Percentiles rank a stretch among this genome's conserved stretches.
Evolutionary conservation across 1,284 basidiomycete genomes (phyloP).

Genomic region (Trichosporon sp.): DNA sequence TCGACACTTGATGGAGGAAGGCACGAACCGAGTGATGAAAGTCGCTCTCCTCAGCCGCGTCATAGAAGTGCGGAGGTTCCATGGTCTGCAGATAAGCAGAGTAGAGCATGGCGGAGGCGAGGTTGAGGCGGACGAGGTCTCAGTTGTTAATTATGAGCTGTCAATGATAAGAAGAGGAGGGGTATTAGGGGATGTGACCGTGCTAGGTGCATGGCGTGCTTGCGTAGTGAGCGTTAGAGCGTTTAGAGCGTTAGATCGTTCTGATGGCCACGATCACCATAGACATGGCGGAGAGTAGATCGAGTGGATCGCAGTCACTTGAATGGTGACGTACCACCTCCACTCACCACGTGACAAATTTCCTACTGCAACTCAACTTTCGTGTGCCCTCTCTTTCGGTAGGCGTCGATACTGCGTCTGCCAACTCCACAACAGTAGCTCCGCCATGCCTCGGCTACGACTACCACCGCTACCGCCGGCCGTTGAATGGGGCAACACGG

Average conservation of each 20-base stretch:
- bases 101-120: not conserved
- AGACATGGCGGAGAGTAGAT: not conserved
- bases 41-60: not conserved
- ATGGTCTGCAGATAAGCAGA: conserved; percentile 3
- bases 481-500: conserved; percentile 28
- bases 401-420: not conserved
- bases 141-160: not conserved
- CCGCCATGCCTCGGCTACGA: conserved; percentile 35
- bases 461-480: conserved; percentile 45
- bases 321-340: conserved; percentile 12
- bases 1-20: not conserved
- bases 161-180: not conserved
- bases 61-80: not conserved
- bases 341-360: conserved; percentile 9
- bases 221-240: not conserved
- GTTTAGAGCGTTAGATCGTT: not conserved
- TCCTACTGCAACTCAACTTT: not conserved
- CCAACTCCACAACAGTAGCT: not conserved
- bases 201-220: not conserved
- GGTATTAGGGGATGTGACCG: not conserved
- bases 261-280: not conserved
- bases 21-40: not conserved
- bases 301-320: not conserved
- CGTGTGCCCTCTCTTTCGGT: not conserved
- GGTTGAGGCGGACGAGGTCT: too few relatives aligned